These are phyloP conservation scores for Kalmusia sp. DNA, from an alignment of 2,329 filamentous ascomycete genomes.

Conservation along the genomic window DNA sequence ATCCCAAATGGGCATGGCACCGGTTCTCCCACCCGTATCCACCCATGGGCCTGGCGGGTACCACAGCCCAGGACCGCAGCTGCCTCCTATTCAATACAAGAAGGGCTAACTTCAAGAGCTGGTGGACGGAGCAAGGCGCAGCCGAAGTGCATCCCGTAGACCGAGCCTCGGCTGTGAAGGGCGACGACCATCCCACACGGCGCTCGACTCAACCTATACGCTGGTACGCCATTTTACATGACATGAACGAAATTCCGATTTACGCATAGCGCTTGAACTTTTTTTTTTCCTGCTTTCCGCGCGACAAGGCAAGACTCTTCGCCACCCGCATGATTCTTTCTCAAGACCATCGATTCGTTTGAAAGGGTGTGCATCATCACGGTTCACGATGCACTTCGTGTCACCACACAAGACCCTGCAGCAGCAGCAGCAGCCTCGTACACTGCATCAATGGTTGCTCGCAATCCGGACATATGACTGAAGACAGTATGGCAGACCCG, in stretches of 20 bases:
- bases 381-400: conserved; percentile 2
- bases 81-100: conserved; percentile 5
- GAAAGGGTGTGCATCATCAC: too few relatives aligned
- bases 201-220: not conserved
- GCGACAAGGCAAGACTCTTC: not conserved
- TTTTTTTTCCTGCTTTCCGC: conserved; percentile 1
- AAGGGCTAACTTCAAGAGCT: not conserved
- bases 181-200: not conserved
- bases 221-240: not conserved
- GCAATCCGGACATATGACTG: conserved; percentile 1
- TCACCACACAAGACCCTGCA: too few relatives aligned
- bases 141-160: not conserved
- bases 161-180: not conserved
- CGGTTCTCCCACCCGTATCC: conserved; percentile 7
- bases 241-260: conserved; percentile 4
- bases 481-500: conserved; percentile 4
- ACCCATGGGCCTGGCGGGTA: not conserved
- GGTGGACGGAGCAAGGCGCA: conserved; percentile 3
- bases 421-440: conserved; percentile 3
- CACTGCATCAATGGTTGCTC: not conserved
- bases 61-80: conserved; percentile 1
- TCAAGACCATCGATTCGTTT: too few relatives aligned
- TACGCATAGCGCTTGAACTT: conserved; percentile 6
- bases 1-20: conserved; percentile 5
- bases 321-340: not conserved